phyloP scores from a whole-genome alignment of 2,329 filamentous ascomycete genomes.

The Colletotrichum caudatum region DNA sequence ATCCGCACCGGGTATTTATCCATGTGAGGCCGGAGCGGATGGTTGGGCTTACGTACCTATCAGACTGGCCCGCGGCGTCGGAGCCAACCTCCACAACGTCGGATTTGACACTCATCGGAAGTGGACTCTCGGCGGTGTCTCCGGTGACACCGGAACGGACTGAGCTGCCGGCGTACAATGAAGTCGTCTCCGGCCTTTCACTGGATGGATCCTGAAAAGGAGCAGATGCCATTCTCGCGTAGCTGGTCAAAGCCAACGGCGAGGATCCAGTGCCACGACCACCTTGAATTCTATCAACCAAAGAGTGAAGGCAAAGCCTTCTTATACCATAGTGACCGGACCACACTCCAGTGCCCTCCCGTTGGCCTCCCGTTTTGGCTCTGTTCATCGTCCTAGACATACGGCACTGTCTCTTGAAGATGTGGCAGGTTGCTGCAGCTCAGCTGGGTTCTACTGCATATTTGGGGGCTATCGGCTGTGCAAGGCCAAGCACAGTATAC shows the following conservation, averaged over 20 bases:
- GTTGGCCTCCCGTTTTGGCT: constrained; percentile 1
- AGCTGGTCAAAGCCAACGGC: not conserved
- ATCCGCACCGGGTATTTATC: not conserved
- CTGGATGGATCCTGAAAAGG: constrained; percentile 4
- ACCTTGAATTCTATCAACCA: not conserved
- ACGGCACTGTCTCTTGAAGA: not conserved
- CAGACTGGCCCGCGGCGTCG: constrained; percentile 11
- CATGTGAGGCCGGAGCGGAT: not conserved
- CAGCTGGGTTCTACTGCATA: constrained; percentile 16
- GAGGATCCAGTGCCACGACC: not conserved
- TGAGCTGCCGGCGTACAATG: constrained; percentile 8
- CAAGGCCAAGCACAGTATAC: constrained; percentile 13
- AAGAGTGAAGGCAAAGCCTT: not conserved
- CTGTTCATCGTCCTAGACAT: constrained; percentile 4
- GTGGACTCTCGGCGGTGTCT: not conserved
- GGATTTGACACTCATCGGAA: constrained; percentile 38
- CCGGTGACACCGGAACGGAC: constrained; percentile 24
- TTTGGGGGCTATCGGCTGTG: constrained; percentile 31
- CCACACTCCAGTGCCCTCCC: constrained; percentile 4
- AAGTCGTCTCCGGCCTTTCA: constrained; percentile 6
- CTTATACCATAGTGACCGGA: constrained; percentile 15
- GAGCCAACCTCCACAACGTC: constrained; percentile 36
- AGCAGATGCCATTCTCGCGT: constrained; percentile 1
- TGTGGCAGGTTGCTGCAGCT: constrained; percentile 9
- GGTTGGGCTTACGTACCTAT: constrained; percentile 24